A percentile compares a stretch with the other conserved stretches of the same genome.
Evolutionary conservation across 176 grass and related monocot genomes (phyloP).

Genomic region (Eleusine indica): DNA sequence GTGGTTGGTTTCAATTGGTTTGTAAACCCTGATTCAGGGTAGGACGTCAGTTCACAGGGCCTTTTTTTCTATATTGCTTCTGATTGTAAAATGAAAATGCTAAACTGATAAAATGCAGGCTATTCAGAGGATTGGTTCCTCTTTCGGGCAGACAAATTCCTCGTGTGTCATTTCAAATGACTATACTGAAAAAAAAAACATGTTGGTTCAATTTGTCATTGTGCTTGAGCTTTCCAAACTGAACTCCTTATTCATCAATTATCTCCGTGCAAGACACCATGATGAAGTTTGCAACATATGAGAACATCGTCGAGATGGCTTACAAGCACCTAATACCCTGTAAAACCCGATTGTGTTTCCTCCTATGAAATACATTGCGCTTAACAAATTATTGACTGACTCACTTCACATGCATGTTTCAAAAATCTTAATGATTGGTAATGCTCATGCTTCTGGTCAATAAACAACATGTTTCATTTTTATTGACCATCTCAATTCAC

Average conservation of each 20-base stretch:
- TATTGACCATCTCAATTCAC: too few species aligned
- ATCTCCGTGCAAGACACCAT: conserved; percentile 60
- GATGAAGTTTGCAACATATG: conserved; percentile 90
- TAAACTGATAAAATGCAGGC: conserved; percentile 38
- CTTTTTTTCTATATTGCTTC: background rate
- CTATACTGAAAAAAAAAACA: background rate
- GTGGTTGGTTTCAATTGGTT: too few species aligned
- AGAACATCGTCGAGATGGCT: conserved; percentile 73
- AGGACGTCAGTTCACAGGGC: background rate
- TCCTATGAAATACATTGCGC: too few species aligned
- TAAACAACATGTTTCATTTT: too few species aligned
- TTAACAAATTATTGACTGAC: too few species aligned
- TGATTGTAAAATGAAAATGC: background rate
- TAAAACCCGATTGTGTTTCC: too few species aligned
- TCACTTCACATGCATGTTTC: too few species aligned
- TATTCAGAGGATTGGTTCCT: conserved; percentile 83
- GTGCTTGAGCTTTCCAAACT: background rate
- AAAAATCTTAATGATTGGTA: too few species aligned
- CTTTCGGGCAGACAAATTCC: conserved; percentile 92
- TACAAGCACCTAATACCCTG: conserved; percentile 75
- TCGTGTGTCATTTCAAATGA: conserved; percentile 44
- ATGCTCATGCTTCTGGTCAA: too few species aligned
- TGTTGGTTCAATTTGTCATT: background rate
- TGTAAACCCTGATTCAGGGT: conserved; percentile 38
- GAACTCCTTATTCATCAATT: background rate